phyloP scores from a whole-genome alignment of 2,329 filamentous ascomycete genomes.

The Sphaceloma murrayae region DNA sequence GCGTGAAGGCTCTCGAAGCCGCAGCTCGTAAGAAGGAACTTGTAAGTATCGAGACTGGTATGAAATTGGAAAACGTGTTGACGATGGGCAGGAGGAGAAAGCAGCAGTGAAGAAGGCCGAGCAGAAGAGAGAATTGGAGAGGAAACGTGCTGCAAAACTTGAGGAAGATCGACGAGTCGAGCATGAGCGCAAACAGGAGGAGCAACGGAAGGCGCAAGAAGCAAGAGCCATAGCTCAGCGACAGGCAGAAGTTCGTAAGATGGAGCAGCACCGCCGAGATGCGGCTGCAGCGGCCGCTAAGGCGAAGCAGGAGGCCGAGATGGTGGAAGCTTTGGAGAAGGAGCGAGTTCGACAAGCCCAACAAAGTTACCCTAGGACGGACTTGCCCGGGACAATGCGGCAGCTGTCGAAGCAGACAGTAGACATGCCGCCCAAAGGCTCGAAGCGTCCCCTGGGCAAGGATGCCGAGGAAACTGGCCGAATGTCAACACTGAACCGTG shows the following conservation, averaged over 20 bases:
- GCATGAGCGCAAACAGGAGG: slow-evolving; percentile 31
- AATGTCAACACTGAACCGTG: slow-evolving; percentile 48
- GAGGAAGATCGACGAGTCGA: slow-evolving; percentile 44
- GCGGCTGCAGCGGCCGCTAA: slow-evolving; percentile 28
- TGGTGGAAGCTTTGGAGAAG: slow-evolving; percentile 17
- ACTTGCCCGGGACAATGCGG: slow-evolving; percentile 43
- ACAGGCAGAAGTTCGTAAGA: slow-evolving; percentile 27
- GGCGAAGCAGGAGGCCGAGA: slow-evolving; percentile 6
- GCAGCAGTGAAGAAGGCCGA: slow-evolving; percentile 71
- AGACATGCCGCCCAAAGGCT: slow-evolving; percentile 59
- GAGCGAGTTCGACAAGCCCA: slow-evolving; percentile 25
- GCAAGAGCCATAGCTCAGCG: slow-evolving; percentile 30
- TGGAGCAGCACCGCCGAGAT: slow-evolving; percentile 46
- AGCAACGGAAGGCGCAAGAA: slow-evolving; percentile 31
- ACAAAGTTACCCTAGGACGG: slow-evolving; percentile 35
- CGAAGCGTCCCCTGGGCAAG: slow-evolving; percentile 67
- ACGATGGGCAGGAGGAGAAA: slow-evolving; percentile 55
- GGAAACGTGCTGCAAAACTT: slow-evolving; percentile 61
- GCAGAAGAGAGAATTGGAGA: slow-evolving; percentile 70
- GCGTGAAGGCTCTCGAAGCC: slow-evolving; percentile 54
- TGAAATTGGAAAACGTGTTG: neutral
- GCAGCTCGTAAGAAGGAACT: slow-evolving; percentile 70
- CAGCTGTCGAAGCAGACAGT: slow-evolving; percentile 51
- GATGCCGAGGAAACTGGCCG: slow-evolving; percentile 47
- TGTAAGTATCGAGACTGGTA: neutral